Base-by-base conservation (phyloP, 148 eudicot species). In the Nepenthes mirabilis region DNA sequence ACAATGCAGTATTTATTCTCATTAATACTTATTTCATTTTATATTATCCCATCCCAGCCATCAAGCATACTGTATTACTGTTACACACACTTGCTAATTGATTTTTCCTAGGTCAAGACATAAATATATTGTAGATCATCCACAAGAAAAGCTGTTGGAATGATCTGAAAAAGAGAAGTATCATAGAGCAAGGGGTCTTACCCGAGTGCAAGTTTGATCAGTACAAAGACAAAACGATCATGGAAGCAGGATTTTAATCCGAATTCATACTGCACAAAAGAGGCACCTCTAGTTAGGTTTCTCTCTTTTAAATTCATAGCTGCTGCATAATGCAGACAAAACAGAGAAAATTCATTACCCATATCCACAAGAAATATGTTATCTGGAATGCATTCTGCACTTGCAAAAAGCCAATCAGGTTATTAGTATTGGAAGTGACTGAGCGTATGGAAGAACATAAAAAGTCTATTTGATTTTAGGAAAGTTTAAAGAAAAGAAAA, bases 371-470 rank as follows among this genome's bases (percentile, higher is more conserved):
- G 75, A 85, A 82, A 65, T 88, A 91, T 33, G 94, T 88, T 37
- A 91, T 64, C 72, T 91, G 94, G 74, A 91, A 91, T 33, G 98
- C 94, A 69, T 88, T 91, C 97, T 87, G 97, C 73, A 71, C 23
- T 32, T 11, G 48, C 34, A 45, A 70, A 34, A 68, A 59, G n/a
- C 55, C 45, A 63, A 63, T 63, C 50, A 58, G 8, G 40, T 56
- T 34, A 32, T 62, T 36, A 50, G 61, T 36, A 49, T 56, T 3
- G 52, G 23, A 23, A 23, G 23, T 23, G 23, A 23, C 23, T 23
- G 23, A 23, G 23, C 23, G 23, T 23, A 23, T 23, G 23, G 23
- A 23, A 23, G 23, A 23, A 23, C 23, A 23, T 23, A 23, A 23
- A 23, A 23, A 23, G 23, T 23, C 23, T 23, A 23, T 23, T 23